Conservation (phyloP, 2,329 filamentous ascomycete species). For the Penicillium sp. region DNA sequence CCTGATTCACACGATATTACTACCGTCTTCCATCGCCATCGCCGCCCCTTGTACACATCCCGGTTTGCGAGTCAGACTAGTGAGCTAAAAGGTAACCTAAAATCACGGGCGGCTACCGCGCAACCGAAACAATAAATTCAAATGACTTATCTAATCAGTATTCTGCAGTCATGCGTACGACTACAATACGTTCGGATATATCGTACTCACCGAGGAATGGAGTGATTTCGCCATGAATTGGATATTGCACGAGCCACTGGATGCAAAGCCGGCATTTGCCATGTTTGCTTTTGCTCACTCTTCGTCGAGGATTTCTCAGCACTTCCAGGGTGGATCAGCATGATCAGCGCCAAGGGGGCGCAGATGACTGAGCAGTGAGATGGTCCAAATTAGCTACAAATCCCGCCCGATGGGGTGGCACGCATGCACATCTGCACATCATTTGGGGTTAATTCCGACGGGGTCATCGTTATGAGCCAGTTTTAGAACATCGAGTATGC, state of each 20-base stretch:
- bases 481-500: neutral
- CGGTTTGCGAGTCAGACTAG: neutral
- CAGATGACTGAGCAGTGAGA: conserved; percentile 7
- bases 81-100: conserved; percentile 8
- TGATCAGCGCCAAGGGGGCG: conserved; percentile 21
- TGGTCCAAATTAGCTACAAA: conserved; percentile 16
- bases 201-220: neutral
- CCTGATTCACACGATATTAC: neutral
- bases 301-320: neutral
- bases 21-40: neutral
- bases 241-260: neutral
- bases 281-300: conserved; percentile 16
- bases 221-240: neutral
- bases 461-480: neutral
- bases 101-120: conserved; percentile 24
- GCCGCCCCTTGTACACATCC: neutral
- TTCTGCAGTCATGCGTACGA: neutral
- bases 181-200: neutral
- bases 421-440: conserved; percentile 11
- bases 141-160: neutral
- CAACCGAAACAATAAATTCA: conserved; percentile 8
- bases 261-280: neutral
- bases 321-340: conserved; percentile 14
- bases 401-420: conserved; percentile 3
- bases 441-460: neutral